A percentile compares a stretch with the other conserved stretches of the same genome.
phyloP scores from a whole-genome alignment of 352 stramenopile species.

The Globisporangium parvum region DNA sequence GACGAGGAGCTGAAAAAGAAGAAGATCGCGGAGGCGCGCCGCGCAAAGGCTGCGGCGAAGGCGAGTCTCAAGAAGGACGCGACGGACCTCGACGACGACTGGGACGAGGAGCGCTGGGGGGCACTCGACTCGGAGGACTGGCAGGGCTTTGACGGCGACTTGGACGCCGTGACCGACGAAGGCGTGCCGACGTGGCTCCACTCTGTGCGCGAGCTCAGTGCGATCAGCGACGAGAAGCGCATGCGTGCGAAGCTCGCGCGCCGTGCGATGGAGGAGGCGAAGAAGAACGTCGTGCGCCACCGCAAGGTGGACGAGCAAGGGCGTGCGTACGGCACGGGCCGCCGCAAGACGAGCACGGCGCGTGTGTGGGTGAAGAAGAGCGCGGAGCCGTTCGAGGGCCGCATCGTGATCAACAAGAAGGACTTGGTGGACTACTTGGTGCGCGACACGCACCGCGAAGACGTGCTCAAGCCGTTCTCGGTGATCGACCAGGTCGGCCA shows the following conservation, averaged over 20 bases:
- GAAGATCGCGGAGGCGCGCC: slow-evolving; percentile 8
- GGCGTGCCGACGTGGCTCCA: slow-evolving; percentile 79
- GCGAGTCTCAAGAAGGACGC: slow-evolving; percentile 35
- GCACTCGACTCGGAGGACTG: slow-evolving; percentile 63
- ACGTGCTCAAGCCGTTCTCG: slow-evolving; percentile 80
- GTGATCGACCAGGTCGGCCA: slow-evolving; percentile 63
- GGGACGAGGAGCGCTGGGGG: slow-evolving; percentile 66
- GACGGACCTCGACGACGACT: slow-evolving; percentile 37
- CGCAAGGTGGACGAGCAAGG: slow-evolving; percentile 70
- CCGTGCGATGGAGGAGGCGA: slow-evolving; percentile 58
- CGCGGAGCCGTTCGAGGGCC: slow-evolving; percentile 68
- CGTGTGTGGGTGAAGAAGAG: slow-evolving; percentile 92
- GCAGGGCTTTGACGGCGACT: slow-evolving; percentile 74
- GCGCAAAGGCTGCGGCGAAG: slow-evolving; percentile 14
- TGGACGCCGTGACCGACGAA: slow-evolving; percentile 70
- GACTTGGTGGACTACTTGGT: slow-evolving; percentile 93
- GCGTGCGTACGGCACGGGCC: slow-evolving; percentile 87
- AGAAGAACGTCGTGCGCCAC: slow-evolving; percentile 67
- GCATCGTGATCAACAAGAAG: slow-evolving; percentile 93
- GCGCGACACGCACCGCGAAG: slow-evolving; percentile 86
- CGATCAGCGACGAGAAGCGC: slow-evolving; percentile 56
- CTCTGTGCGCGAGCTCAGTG: slow-evolving; percentile 67
- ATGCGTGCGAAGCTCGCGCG: slow-evolving; percentile 62
- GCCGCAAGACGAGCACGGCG: slow-evolving; percentile 92
- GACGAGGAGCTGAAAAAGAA: slow-evolving; percentile 18